Base-by-base conservation (phyloP, 345 rosid species). In the Nephelium lappaceum region DNA sequence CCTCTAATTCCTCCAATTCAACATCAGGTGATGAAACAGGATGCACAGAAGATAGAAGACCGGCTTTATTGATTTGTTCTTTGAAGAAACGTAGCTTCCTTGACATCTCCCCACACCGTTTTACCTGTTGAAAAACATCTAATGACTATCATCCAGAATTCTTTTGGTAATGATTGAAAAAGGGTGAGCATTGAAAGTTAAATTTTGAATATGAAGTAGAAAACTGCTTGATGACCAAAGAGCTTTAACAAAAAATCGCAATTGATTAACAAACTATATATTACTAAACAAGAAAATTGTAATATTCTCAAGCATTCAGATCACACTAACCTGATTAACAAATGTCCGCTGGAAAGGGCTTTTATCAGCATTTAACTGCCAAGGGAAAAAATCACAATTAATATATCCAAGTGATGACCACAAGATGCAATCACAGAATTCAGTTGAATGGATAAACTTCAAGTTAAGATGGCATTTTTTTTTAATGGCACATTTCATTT, bases 101-200 rank as follows among this genome's bases (percentile, higher is more conserved):
- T 31, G 97, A 95, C 98, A 93, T 95, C 83, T 95, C 99, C 71
- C 93, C 98, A 39, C 98, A 95, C 68, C 98, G 88, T 81, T 95
- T 95, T 64, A 95, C 97, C 99, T 95, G 81, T 80, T 66, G 81
- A 80, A 72, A 66, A 70, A 41, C 23, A 77, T 72, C 36, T 66
- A 41, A 67, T 53, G 24, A 71, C 73, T 77, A 60, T 60, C 64
- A 60, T 60, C 27, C 25, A 60, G 25, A 60, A 16, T 10, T 65
- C 78, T 75, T 45, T 45, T 75, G 61, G 63, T 23, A 67, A 55
- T 67, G 16, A 55, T 0, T 11, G 31, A 24, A 38, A 21, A 76
- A 45, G 15, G 61, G 19, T 36, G 55, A 57, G 41, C 73, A 75
- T 8, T 45, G 16, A 42, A 38, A 41, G 58, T 55, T 5, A 67